A percentile compares a stretch with the other conserved stretches of the same genome.
Conservation (phyloP, 208 protist species). For the Acanthamoeba divionensis region DNA sequence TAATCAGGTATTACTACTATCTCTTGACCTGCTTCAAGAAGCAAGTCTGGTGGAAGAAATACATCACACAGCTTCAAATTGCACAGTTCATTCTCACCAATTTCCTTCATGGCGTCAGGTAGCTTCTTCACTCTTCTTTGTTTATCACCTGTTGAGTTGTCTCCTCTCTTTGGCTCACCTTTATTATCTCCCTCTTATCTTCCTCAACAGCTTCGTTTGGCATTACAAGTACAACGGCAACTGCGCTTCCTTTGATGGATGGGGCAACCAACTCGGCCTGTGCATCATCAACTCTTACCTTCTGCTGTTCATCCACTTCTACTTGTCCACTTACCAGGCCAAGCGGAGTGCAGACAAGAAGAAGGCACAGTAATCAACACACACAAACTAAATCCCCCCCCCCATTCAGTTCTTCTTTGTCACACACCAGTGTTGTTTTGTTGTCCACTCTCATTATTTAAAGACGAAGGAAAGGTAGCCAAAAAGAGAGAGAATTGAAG, state of each 20-base stretch:
- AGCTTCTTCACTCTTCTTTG: not conserved
- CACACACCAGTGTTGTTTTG: too few species aligned
- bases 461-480: too few species aligned
- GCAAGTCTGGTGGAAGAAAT: slow-evolving; percentile 60
- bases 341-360: too few species aligned
- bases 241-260: slow-evolving; percentile 17
- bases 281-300: slow-evolving; percentile 53
- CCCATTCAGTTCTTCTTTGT: too few species aligned
- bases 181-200: not conserved
- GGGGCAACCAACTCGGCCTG: slow-evolving; percentile 32
- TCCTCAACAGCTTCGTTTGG: slow-evolving; percentile 17
- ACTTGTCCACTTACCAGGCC: slow-evolving; percentile 41
- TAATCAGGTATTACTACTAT: slow-evolving; percentile 55
- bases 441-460: too few species aligned
- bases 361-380: too few species aligned
- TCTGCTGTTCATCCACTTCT: slow-evolving; percentile 39
- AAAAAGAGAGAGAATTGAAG: too few species aligned
- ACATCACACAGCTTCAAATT: slow-evolving; percentile 50
- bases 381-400: too few species aligned
- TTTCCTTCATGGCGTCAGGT: not conserved
- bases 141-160: not conserved
- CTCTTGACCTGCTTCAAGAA: not conserved
- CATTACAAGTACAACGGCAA: slow-evolving; percentile 32
- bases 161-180: not conserved
- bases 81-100: slow-evolving; percentile 47